Conservation (phyloP, 192 early-diverging fungal species). For the Entomortierella lignicola region DNA sequence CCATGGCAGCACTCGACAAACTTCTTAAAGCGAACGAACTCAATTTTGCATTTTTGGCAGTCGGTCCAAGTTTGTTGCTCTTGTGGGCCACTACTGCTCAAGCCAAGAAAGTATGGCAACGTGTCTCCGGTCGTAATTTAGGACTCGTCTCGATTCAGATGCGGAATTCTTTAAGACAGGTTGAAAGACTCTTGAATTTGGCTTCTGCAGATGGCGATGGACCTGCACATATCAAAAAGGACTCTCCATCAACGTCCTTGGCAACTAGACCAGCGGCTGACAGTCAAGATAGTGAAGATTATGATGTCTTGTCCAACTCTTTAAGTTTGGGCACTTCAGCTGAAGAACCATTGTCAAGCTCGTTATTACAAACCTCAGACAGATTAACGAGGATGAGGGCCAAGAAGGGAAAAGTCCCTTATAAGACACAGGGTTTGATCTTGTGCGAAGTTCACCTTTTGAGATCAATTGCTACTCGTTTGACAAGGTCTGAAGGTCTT, state of each 20-base stretch:
- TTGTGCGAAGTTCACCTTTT: slow-evolving; percentile 74
- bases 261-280: neutral
- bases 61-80: slow-evolving; percentile 76
- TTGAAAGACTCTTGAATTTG: slow-evolving; percentile 69
- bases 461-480: slow-evolving; percentile 54
- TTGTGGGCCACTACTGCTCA: slow-evolving; percentile 61
- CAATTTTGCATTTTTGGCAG: slow-evolving; percentile 91
- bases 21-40: slow-evolving; percentile 94
- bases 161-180: slow-evolving; percentile 62
- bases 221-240: neutral
- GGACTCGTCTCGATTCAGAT: slow-evolving; percentile 58
- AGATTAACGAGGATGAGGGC: slow-evolving; percentile 29
- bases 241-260: neutral
- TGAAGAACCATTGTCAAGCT: slow-evolving; percentile 13
- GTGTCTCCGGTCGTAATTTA: slow-evolving; percentile 53
- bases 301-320: slow-evolving; percentile 14
- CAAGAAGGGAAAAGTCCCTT: slow-evolving; percentile 56
- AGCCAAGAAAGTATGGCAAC: slow-evolving; percentile 50
- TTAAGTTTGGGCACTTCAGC: neutral
- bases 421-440: slow-evolving; percentile 72
- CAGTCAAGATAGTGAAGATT: slow-evolving; percentile 4
- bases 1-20: slow-evolving; percentile 93
- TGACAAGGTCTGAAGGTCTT: slow-evolving; percentile 61
- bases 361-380: slow-evolving; percentile 19
- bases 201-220: slow-evolving; percentile 20